A percentile compares a stretch with the other conserved stretches of the same genome.
Evolutionary conservation across 2,329 filamentous ascomycete genomes (phyloP).

Genomic region (Pseudogymnoascus sp.): DNA sequence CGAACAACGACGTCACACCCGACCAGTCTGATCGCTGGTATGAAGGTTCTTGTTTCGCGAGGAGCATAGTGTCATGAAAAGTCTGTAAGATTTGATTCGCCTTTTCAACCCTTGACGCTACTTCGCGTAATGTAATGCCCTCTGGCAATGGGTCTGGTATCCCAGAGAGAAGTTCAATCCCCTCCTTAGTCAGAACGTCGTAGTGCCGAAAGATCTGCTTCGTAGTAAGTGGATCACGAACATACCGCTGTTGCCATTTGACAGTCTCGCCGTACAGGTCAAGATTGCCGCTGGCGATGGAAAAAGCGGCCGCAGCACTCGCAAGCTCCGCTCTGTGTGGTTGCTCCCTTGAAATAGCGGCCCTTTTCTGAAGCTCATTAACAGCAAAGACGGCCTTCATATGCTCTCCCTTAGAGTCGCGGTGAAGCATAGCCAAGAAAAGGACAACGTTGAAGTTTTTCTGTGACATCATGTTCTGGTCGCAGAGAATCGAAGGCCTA

Average conservation of each 20-base stretch:
- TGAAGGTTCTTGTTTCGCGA: conserved; percentile 17
- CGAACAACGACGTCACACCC: conserved; percentile 12
- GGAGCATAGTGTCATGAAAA: conserved; percentile 13
- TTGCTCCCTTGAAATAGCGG: conserved; percentile 21
- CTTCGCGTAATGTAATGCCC: conserved; percentile 16
- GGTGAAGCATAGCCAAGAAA: conserved; percentile 14
- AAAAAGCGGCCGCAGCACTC: conserved; percentile 24
- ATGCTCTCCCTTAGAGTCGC: conserved; percentile 9
- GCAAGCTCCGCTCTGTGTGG: conserved; percentile 26
- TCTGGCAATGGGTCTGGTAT: conserved; percentile 27
- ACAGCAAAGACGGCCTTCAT: conserved; percentile 8
- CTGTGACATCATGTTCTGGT: neutral
- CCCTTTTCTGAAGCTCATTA: conserved; percentile 16
- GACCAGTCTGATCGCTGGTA: conserved; percentile 14
- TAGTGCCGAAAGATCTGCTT: conserved; percentile 22
- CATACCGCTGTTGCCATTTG: conserved; percentile 31
- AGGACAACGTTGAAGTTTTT: conserved; percentile 13
- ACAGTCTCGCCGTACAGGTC: conserved; percentile 27
- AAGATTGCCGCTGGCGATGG: conserved; percentile 29
- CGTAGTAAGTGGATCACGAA: conserved; percentile 30
- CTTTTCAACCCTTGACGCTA: conserved; percentile 13
- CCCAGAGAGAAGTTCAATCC: conserved; percentile 23
- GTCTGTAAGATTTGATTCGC: conserved; percentile 15
- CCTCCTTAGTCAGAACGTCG: conserved; percentile 21
- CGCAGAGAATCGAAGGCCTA: conserved; percentile 11